Evolutionary conservation across 83 land plant species (phyloP), one percentile per base, ranked within the genome.

Genomic region (Picea engelmannii): DNA sequence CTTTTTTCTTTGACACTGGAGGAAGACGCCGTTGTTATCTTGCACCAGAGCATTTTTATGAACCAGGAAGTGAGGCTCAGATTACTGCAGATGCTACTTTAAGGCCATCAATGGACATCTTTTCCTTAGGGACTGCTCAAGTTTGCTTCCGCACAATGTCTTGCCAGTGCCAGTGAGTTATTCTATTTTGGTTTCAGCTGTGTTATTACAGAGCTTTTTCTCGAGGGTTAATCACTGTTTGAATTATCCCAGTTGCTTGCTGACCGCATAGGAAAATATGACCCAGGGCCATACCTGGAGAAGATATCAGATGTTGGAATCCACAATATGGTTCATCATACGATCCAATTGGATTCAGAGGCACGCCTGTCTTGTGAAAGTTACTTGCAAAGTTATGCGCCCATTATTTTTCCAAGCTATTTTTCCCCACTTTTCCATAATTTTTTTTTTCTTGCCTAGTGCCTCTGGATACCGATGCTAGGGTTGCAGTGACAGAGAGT

Each of bases 1-100:
- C 98, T 11, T 98, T 98, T 78, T 98, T 94, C 87, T 98, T 96
- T 83, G 99, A 98, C 70, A 96, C 97, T 66, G 98, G 99, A 62
- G 99, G 98, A 62, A 89, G 96, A 81, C 85, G 99, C 76, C 93
- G 94, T 2, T 95, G 99, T 80, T 98, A 98, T 89, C 88, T 98
- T 74, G 99, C 99, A 40, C 99, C 99, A 73, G 99, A 97, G 93
- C 96, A 93, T n/a, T 35, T 21, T 49, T 35, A 35, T 35, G 38
- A 35, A 35, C 2, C 38, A 35, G 3, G 38, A 35, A 35, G 38
- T 35, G 38, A 35, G 38, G 38, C 38, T 35, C 38, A 35, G 38
- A 35, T 35, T 35, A 35, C 38, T 2, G 38, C 38, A 35, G 38
- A 35, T 35, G 38, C 38, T 35, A 35, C 38, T 35, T 35, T 35